Evolutionary conservation across 306 rosid genomes (phyloP), one percentile per base, ranked within the genome.

Genomic region (Citrullus mucosospermus): DNA sequence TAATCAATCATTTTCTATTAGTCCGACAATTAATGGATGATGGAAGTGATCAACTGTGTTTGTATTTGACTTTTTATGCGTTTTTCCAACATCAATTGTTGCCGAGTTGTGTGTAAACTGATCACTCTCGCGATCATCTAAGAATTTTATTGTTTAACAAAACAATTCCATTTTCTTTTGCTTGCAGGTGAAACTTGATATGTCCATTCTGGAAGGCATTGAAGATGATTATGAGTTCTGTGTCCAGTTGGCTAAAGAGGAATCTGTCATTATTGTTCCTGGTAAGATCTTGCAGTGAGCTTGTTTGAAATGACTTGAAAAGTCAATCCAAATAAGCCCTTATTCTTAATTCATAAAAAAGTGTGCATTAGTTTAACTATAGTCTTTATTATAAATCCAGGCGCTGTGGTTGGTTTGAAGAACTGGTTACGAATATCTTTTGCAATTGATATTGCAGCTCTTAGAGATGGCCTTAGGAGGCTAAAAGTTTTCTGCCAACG

Each of bases 341-440:
- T 66, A 25, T 25, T 60, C 38, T 10, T 63, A 62, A 62, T 70
- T 69, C 18, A 38, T 39, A 2, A 41, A 2, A 18, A 22, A 14
- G 41, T 6, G 5, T 34, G 55, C 54, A 39, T 22, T 20, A 39
- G 46, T 56, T 76, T 56, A 51, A 76, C 11, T 51, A 56, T 18
- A n/a, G n/a, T 17, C 0, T 69, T 69, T 41, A 8, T 22, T 44
- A 22, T 44, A 11, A 10, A 43, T 71, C 10, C 63, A 89, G 90
- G 93, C 22, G 28, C 36, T 70, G 57, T 80, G 25, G 36, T 89
- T 67, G 93, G 90, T 55, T 32, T 83, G 80, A 85, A 85, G 81
- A 85, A 87, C 55, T 89, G 90, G 90, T 48, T 85, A 80, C 85
- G 88, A 20, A 58, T 85, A 32, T 85, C 85, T 28, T 89, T 87